Conservation (phyloP, 2,329 filamentous ascomycete genomes). For the Zasmidium angulare region DNA sequence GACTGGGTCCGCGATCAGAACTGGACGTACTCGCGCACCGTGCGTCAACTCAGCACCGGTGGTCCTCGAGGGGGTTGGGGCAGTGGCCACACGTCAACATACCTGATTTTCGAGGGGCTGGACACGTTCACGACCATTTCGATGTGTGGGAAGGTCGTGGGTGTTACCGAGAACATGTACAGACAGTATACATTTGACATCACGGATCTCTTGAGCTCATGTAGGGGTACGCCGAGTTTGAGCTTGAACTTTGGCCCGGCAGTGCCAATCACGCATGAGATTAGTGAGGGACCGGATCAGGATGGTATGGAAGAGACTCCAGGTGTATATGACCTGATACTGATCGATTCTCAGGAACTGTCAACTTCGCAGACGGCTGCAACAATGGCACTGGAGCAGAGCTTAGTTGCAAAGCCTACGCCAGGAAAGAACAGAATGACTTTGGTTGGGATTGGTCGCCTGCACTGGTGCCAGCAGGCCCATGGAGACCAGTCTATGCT, state of each 20-base stretch:
- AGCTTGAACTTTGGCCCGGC: slow-evolving; percentile 58
- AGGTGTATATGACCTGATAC: too few species aligned
- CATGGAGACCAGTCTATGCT: neutral
- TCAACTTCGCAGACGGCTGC: neutral
- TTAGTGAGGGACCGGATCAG: slow-evolving; percentile 60
- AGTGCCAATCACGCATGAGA: slow-evolving; percentile 51
- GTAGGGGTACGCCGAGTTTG: slow-evolving; percentile 36
- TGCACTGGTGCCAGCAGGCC: neutral
- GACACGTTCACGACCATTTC: slow-evolving; percentile 59
- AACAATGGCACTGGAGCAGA: neutral
- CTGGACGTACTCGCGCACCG: slow-evolving; percentile 2
- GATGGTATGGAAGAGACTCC: slow-evolving; percentile 28
- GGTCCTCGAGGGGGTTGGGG: neutral
- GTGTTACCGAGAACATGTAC: slow-evolving; percentile 61
- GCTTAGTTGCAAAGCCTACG: neutral
- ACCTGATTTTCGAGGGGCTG: slow-evolving; percentile 60
- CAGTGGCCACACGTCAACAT: slow-evolving; percentile 37
- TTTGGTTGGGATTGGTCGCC: slow-evolving; percentile 4
- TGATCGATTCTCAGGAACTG: too few species aligned
- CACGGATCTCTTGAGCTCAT: slow-evolving; percentile 45
- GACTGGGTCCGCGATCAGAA: slow-evolving; percentile 3
- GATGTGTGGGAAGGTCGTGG: slow-evolving; percentile 54
- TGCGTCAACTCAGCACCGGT: neutral
- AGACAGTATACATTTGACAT: slow-evolving; percentile 61
- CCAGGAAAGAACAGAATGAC: slow-evolving; percentile 1